Percentiles rank a stretch among this genome's conserved stretches.
Conservation (phyloP, 768 basidiomycete species). For the Suillus spraguei region DNA sequence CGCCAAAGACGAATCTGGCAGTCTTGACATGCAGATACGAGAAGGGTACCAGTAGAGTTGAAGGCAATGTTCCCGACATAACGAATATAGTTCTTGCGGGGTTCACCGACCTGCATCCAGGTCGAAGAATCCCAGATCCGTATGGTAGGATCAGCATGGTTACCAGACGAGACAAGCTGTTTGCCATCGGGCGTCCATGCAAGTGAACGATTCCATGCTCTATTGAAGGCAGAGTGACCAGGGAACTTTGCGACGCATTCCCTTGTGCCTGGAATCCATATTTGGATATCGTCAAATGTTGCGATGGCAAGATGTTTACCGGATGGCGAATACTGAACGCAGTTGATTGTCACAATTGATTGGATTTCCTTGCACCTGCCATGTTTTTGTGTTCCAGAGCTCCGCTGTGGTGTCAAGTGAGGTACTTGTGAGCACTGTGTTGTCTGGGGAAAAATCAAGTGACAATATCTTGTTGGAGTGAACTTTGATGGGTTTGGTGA, state of each 20-base stretch:
- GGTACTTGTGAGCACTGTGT: background rate
- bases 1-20: background rate
- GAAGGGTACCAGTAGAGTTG: background rate
- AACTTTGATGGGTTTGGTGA: background rate
- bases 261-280: background rate
- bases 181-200: background rate
- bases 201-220: background rate
- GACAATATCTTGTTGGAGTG: background rate
- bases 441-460: background rate
- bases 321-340: background rate
- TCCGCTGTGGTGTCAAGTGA: background rate
- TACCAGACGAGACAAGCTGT: background rate
- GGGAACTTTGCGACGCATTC: background rate
- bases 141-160: background rate
- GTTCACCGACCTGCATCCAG: no score
- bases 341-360: background rate
- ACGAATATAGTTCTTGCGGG: no score
- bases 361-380: background rate
- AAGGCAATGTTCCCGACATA: no score
- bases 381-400: background rate
- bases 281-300: background rate
- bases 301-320: background rate
- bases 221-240: no score
- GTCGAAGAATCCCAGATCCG: no score
- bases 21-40: background rate